Evolutionary conservation across 495 filamentous ascomycete species (phyloP).

Genomic region (Monascus purpureus): DNA sequence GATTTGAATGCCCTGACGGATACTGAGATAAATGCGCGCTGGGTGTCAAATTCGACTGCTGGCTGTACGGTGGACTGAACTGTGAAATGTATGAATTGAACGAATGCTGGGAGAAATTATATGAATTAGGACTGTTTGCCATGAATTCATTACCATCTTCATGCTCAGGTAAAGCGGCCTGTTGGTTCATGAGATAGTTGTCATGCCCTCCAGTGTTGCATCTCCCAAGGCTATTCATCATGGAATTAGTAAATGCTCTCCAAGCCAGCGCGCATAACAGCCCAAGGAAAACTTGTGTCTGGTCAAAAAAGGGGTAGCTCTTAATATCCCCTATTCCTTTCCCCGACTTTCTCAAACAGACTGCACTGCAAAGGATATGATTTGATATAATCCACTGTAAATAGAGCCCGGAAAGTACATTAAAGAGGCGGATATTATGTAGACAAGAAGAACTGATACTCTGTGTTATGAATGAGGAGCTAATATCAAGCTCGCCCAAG

Average conservation of each 20-base stretch:
- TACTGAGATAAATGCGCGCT: conserved; percentile 17
- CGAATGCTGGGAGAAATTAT: conserved; percentile 22
- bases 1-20: conserved; percentile 19
- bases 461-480: too few species aligned
- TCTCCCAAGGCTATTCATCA: conserved; percentile 26
- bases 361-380: neutral
- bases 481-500: too few species aligned
- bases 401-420: too few species aligned
- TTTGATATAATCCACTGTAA: neutral
- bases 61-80: conserved; percentile 21
- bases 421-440: too few species aligned
- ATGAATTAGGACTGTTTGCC: conserved; percentile 17
- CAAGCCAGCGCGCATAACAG: neutral
- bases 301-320: neutral
- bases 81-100: conserved; percentile 23
- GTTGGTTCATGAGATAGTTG: conserved; percentile 24
- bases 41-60: conserved; percentile 14
- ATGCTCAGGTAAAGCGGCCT: conserved; percentile 21
- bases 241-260: conserved; percentile 1
- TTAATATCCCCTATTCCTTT: neutral
- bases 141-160: conserved; percentile 19
- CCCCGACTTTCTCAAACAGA: neutral
- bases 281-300: neutral
- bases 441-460: too few species aligned
- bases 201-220: conserved; percentile 22